Percentiles rank a stretch among this genome's conserved stretches.
Conservation (phyloP, 345 rosid species). For the Orychophragmus violaceus region DNA sequence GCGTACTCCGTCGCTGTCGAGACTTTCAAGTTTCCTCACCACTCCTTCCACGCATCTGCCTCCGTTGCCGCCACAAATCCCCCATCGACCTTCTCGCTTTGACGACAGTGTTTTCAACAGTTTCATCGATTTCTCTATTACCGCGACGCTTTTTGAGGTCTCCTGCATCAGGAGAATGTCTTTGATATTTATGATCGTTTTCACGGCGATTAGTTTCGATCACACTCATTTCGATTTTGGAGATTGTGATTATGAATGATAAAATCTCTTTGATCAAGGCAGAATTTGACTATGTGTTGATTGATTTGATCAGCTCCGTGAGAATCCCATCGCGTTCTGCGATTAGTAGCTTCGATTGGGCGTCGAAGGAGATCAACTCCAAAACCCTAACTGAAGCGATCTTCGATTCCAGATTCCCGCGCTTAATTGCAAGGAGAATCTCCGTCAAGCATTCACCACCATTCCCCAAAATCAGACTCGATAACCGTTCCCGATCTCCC, state of each 20-base stretch:
- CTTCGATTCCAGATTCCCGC: conserved; percentile 40
- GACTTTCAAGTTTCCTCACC: conserved; percentile 60
- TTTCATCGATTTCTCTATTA: conserved; percentile 61
- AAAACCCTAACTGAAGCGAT: conserved; percentile 47
- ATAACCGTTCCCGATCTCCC: conserved; percentile 32
- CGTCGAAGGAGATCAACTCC: conserved; percentile 46
- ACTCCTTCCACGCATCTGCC: conserved; percentile 50
- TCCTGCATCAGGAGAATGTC: conserved; percentile 32
- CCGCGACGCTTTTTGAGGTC: conserved; percentile 27
- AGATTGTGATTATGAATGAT: conserved; percentile 45
- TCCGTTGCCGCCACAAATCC: conserved; percentile 32
- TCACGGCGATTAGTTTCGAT: conserved; percentile 34
- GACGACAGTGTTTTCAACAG: conserved; percentile 51
- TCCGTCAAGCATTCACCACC: conserved; percentile 34
- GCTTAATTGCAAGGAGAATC: conserved; percentile 40
- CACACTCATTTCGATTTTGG: no score
- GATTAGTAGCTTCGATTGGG: conserved; percentile 44
- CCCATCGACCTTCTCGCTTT: conserved; percentile 56
- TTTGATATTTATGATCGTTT: conserved; percentile 32
- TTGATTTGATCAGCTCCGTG: conserved; percentile 35
- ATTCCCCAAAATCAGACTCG: conserved; percentile 31
- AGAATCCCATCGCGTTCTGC: conserved; percentile 53
- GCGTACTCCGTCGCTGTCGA: conserved; percentile 78
- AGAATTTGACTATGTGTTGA: conserved; percentile 37
- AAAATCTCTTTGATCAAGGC: conserved; percentile 47